Evolutionary conservation across 1,139 yeast species (phyloP), one percentile per base, ranked within the genome.

Genomic region (Candida glucosophila): DNA sequence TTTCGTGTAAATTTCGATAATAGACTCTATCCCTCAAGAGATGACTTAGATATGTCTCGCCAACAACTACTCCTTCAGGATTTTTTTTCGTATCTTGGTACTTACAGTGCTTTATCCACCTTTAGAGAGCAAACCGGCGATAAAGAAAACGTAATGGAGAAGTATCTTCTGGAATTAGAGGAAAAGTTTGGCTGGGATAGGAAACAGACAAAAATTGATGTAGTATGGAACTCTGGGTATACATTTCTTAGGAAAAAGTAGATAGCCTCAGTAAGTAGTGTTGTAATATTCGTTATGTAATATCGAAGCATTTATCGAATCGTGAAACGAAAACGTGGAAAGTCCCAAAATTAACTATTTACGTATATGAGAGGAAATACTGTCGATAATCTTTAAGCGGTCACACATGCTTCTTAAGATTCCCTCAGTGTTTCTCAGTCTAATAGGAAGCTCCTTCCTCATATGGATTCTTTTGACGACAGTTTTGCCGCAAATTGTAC

Each of bases 381-480:
- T n/a, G n/a, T n/a, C n/a, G n/a, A n/a, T n/a, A n/a, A n/a, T n/a
- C n/a, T n/a, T n/a, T n/a, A n/a, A n/a, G n/a, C n/a, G n/a, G n/a
- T n/a, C n/a, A n/a, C n/a, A n/a, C n/a, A n/a, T n/a, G n/a, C n/a
- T n/a, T n/a, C n/a, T n/a, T n/a, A n/a, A n/a, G n/a, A n/a, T n/a
- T n/a, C n/a, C n/a, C n/a, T n/a, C n/a, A n/a, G n/a, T n/a, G n/a
- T n/a, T n/a, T n/a, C n/a, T n/a, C n/a, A n/a, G n/a, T n/a, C n/a
- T n/a, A n/a, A n/a, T n/a, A n/a, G 16, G 27, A 5, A 12, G 26
- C 7, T 50, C 64, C 3, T 61, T 61, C 29, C 19, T 49, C 11
- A 27, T 53, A 13, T 64, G 71, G 71, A 40, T 63, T 1, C 26
- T 58, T 4, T 46, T 63, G 13, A 50, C 69, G 3, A 64, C 71